Evolutionary conservation across 164 flowering plant species (phyloP).

Genomic region (Nymphaea thermarum): DNA sequence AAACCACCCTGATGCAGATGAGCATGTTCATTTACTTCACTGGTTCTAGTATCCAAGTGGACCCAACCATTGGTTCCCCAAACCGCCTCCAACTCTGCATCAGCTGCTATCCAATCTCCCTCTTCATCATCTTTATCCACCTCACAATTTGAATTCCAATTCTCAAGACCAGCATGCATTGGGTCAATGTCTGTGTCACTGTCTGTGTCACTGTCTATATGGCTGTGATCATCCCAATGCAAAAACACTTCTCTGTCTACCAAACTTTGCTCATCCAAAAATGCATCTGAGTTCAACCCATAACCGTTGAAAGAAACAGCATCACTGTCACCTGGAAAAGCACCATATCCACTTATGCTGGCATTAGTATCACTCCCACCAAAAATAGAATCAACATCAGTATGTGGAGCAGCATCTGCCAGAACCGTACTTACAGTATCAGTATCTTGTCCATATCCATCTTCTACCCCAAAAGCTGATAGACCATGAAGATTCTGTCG

Average conservation of each 20-base stretch:
- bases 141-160: slow-evolving; percentile 51
- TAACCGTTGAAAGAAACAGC: slow-evolving; percentile 48
- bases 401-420: not conserved
- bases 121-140: slow-evolving; percentile 38
- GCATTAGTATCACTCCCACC: slow-evolving; percentile 65
- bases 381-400: slow-evolving; percentile 49
- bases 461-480: slow-evolving; percentile 11
- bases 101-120: slow-evolving; percentile 20
- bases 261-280: slow-evolving; percentile 47
- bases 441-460: slow-evolving; percentile 22
- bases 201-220: slow-evolving; percentile 55
- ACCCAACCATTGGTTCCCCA: slow-evolving; percentile 14
- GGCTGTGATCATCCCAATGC: slow-evolving; percentile 35
- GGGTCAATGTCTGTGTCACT: slow-evolving; percentile 91
- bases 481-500: slow-evolving; percentile 34
- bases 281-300: slow-evolving; percentile 68
- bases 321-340: slow-evolving; percentile 49
- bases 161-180: slow-evolving; percentile 64
- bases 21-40: slow-evolving; percentile 15
- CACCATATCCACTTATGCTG: slow-evolving; percentile 42
- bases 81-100: slow-evolving; percentile 22
- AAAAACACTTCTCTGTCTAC: slow-evolving; percentile 32
- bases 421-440: not conserved
- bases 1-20: slow-evolving; percentile 15
- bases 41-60: slow-evolving; percentile 11